Evolutionary conservation across 805 yeast species (phyloP).

Genomic region (Sugiyamaella qingdaonensis): DNA sequence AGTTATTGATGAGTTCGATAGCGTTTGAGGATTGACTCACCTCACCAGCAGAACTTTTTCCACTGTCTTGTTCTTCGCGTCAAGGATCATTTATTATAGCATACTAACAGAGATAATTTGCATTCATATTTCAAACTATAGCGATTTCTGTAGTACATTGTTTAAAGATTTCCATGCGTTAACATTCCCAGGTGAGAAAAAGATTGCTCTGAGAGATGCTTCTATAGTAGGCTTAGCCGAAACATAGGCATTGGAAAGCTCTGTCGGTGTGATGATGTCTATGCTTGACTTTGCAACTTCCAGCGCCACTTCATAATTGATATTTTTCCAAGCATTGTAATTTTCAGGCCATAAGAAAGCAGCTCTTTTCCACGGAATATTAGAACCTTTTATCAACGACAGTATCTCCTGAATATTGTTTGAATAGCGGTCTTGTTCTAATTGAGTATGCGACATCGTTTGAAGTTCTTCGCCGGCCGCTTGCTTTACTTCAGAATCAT

Average conservation of each 20-base stretch:
- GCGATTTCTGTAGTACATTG: not conserved
- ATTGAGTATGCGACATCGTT: slow-evolving; percentile 43
- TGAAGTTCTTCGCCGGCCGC: slow-evolving; percentile 66
- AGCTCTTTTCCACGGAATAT: slow-evolving; percentile 59
- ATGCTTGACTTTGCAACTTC: slow-evolving; percentile 51
- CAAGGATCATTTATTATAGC: not conserved
- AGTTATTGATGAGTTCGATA: not conserved
- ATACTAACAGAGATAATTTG: not conserved
- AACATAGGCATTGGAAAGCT: slow-evolving; percentile 50
- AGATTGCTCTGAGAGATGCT: slow-evolving; percentile 62
- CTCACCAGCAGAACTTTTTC: too few relatives aligned
- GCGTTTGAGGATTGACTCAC: not conserved
- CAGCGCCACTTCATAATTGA: slow-evolving; percentile 54
- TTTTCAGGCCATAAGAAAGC: slow-evolving; percentile 75
- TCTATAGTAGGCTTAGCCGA: slow-evolving; percentile 44
- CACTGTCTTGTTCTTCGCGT: not conserved
- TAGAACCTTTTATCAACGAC: slow-evolving; percentile 44
- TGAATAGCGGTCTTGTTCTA: slow-evolving; percentile 26
- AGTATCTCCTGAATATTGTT: slow-evolving; percentile 58
- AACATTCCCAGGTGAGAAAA: slow-evolving; percentile 53
- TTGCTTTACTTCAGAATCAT: slow-evolving; percentile 45
- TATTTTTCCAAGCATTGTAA: slow-evolving; percentile 61
- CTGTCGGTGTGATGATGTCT: slow-evolving; percentile 43
- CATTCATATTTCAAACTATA: not conserved
- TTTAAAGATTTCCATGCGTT: slow-evolving; percentile 31